These are phyloP conservation scores for Lasiosphaeris hirsuta DNA, from an alignment of 495 filamentous ascomycete species.

Conservation along the genomic window DNA sequence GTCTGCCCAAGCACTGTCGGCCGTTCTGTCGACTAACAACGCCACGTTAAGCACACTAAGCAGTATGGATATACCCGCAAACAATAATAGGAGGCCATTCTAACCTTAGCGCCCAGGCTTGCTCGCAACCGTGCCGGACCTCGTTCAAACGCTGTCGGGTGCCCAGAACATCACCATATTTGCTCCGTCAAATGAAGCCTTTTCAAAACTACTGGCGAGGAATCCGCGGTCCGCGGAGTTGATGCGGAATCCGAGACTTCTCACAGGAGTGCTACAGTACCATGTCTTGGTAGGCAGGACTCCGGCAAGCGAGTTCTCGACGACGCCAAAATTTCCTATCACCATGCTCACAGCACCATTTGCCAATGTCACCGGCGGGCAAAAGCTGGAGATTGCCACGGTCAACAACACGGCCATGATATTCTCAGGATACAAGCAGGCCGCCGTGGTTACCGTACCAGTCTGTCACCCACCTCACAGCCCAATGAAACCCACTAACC, in stretches of 20 bases:
- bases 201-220: slow-evolving; percentile 38
- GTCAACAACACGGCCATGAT: slow-evolving; percentile 22
- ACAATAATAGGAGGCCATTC: not conserved
- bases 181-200: slow-evolving; percentile 59
- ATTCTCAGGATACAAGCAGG: slow-evolving; percentile 26
- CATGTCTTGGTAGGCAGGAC: slow-evolving; percentile 55
- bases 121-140: slow-evolving; percentile 19
- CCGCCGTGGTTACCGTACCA: slow-evolving; percentile 17
- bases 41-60: slow-evolving; percentile 38
- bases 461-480: slow-evolving; percentile 5
- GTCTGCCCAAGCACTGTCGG: slow-evolving; percentile 31
- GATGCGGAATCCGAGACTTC: slow-evolving; percentile 31
- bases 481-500: not conserved
- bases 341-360: slow-evolving; percentile 48
- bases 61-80: slow-evolving; percentile 26
- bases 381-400: slow-evolving; percentile 22
- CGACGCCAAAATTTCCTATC: slow-evolving; percentile 46
- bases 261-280: slow-evolving; percentile 51
- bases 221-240: slow-evolving; percentile 33
- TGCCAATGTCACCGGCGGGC: slow-evolving; percentile 42
- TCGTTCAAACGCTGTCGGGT: slow-evolving; percentile 17
- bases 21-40: slow-evolving; percentile 33
- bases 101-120: slow-evolving; percentile 8
- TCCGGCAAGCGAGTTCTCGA: slow-evolving; percentile 34
- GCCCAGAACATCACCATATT: slow-evolving; percentile 56